Base-by-base conservation (phyloP, 148 eudicot species). In the Vaccinium darrowii region DNA sequence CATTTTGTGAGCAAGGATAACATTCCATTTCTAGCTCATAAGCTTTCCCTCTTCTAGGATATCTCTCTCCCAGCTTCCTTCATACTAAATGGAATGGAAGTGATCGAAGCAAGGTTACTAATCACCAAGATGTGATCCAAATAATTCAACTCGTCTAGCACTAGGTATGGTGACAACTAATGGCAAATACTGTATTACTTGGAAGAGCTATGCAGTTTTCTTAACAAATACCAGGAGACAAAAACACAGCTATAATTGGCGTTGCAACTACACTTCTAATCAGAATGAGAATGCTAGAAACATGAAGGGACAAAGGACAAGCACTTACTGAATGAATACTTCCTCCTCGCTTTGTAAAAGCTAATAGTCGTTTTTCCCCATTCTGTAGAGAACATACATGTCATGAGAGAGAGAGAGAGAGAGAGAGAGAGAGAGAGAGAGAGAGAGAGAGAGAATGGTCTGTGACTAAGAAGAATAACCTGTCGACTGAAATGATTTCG, bases 301-400 rank as follows among this genome's bases (percentile, higher is more conserved):
- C 4, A 33, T 27, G 14, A 81, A 30, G 30, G 39, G 10, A 53
- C 53, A 25, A 43, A 36, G 79, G 30, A 14, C n/a, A 49, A 74
- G 47, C 39, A 88, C 95, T 91, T 90, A 96, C 99, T 9, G 99
- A 96, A 87, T 96, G 98, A 78, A 89, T 87, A 62, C 81, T 36
- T 74, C 90, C 89, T 65, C 98, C 99, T 89, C 94, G 89, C 91
- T 96, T 96, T 21, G 98, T 94, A 88, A 96, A 94, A 57, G 99
- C 99, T 80, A 96, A 87, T 77, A 96, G 81, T 84, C 99, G 88
- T 82, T 96, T 96, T 76, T 95, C 93, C 47, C 99, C 99, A 79
- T 89, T 88, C 98, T 96, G 91, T 71, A 84, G 69, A 21, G 80
- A 75, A 80, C 43, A 78, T 10, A 81, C 49, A 8, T 30, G 56